A percentile compares a stretch with the other conserved stretches of the same genome.
phyloP scores from a whole-genome alignment of 2,329 filamentous ascomycete genomes.

The Alternaria sp. region DNA sequence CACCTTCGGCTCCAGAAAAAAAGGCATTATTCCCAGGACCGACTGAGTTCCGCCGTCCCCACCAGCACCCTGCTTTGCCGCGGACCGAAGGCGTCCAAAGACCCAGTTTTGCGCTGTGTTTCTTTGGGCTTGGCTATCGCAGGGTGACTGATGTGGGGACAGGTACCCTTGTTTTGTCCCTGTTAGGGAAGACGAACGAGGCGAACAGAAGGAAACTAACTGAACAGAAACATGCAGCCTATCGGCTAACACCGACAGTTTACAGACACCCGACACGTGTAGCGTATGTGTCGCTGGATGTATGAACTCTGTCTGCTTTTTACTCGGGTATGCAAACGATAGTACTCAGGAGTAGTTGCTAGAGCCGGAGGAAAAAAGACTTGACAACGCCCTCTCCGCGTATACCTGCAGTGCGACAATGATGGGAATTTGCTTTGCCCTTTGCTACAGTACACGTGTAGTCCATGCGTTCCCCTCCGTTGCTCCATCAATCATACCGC shows the following conservation, averaged over 20 bases:
- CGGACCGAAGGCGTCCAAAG: background rate
- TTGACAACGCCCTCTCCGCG: background rate
- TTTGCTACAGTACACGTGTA: background rate
- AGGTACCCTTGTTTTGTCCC: background rate
- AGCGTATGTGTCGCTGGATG: background rate
- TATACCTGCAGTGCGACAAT: background rate
- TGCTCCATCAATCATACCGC: background rate
- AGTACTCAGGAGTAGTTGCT: background rate
- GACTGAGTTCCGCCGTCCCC: background rate
- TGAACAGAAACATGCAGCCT: background rate
- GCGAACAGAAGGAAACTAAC: background rate
- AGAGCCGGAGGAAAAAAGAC: background rate
- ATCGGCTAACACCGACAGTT: background rate
- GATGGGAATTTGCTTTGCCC: background rate
- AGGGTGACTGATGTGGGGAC: background rate
- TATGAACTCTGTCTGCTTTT: background rate
- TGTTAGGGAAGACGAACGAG: background rate
- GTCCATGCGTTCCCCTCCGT: background rate
- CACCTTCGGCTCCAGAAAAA: background rate
- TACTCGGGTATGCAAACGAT: background rate
- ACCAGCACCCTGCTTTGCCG: background rate
- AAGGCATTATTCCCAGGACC: background rate
- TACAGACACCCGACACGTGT: background rate
- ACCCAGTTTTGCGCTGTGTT: background rate
- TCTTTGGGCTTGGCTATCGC: background rate